Base-by-base conservation (phyloP, 2,329 filamentous ascomycete genomes). In the Pseudovirgaria hyperparasitica region DNA sequence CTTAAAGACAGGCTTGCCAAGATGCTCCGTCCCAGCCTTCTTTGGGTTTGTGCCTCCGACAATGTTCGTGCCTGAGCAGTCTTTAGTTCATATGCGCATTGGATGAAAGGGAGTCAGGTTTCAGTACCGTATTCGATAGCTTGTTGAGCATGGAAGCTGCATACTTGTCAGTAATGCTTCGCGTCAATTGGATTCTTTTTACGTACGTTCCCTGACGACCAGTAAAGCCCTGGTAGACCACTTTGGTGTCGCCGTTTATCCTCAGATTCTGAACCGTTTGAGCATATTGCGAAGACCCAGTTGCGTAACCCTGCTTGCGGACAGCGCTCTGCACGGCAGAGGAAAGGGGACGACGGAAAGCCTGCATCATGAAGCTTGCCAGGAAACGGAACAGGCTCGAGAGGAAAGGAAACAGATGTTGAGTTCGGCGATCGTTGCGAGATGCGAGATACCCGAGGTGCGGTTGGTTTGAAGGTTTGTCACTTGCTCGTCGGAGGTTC, bases 1-100 rank as follows among this genome's bases (percentile, higher is more conserved):
- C 48, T 74, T 81, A 62, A 96, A 98, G 50, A 98, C 90, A 33
- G 90, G 90, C 44, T 80, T 79, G 54, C 76, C 84, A 37, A 98
- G 75, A 62, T 98, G 90, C 54, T 74, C 77, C 48, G 72, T 63
- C 52, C 90, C 90, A 41, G 90, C 90, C 70, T 98, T 98, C 72
- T 93, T 96, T 55, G 90, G 90, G 68, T 96, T 96, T 52, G 87
- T 96, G 54, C 90, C 90, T 58, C 90, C 90, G 42, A 98, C 85
- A 42, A 98, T 84, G 57, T 93, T 87, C 48, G 90, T 98, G 57
- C 87, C 84, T 92, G 18, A 20, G 19, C 23, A 35, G 45, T 53
- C 45, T 48, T 48, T 46, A 32, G 35, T 24, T 30, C 11, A 29
- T 34, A 38, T 36, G 31, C 30, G 12, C 16, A 34, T 25, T 38